Evolutionary conservation across 2,329 filamentous ascomycete species (phyloP), one percentile per base, ranked within the genome.

Genomic region (Nemania serpens): DNA sequence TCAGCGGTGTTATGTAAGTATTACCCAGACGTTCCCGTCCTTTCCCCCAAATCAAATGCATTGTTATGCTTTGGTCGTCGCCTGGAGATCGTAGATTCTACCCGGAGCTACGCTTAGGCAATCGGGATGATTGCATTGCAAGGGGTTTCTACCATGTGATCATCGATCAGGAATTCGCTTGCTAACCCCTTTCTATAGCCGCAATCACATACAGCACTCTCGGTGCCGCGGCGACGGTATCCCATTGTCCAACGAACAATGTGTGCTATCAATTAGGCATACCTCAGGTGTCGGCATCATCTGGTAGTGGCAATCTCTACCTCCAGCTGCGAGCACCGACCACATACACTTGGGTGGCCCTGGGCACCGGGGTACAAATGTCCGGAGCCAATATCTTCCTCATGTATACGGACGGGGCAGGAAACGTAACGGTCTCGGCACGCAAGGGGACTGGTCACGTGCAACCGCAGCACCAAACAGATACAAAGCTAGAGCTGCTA

Each of bases 391-490:
- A 86, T 70, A 87, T 89, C 59, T 88, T 89, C 69, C 65, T 89
- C 68, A 78, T 88, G 66, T 89, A 89, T 72, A 75, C 82, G 47
- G 79, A 86, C 64, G 84, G 84, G 60, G 65, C 67, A 3, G 82
- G 82, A 62, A 88, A 88, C 69, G 78, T 89, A 22, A 89, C 87
- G 1, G 70, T 89, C 55, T 88, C 85, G 63, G 79, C 85, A 1
- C 82, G 87, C 20, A 67, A 72, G 2, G 84, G 81, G 33, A 74
- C 68, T 0, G 78, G 78, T 7, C 77, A 88, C 64, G 64, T 71
- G 37, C 73, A 77, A 75, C 87, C 87, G 0, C 48, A 73, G 25
- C 69, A 75, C 42, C 81, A 83, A 72, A 75, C 74, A 1, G 70
- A 68, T 55, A 70, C 77, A 22, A 73, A 78, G 34, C 72, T 88